Percentiles rank a stretch among this genome's conserved stretches.
phyloP scores from a whole-genome alignment of 176 grass and related monocot species.

The Carex scoparia region DNA sequence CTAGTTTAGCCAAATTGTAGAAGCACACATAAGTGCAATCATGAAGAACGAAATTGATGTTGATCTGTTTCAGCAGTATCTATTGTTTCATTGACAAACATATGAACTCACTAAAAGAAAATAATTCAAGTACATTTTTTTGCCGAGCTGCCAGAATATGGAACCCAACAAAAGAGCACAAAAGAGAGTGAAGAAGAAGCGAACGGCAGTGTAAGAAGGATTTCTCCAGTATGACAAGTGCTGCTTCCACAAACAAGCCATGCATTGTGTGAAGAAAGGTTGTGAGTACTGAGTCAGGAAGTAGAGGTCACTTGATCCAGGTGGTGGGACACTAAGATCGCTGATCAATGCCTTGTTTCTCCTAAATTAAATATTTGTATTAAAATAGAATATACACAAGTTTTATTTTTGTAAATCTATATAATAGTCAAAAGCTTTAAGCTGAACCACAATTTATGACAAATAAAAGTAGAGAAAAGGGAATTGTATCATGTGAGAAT shows the following conservation, averaged over 20 bases:
- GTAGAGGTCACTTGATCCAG: conserved; percentile 55
- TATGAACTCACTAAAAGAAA: background rate
- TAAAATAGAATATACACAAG: background rate
- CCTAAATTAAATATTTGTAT: conserved; percentile 28
- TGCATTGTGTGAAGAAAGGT: conserved; percentile 51
- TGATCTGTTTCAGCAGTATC: background rate
- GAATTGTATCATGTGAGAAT: background rate
- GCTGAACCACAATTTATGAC: background rate
- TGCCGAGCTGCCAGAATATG: conserved; percentile 82
- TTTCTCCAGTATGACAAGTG: conserved; percentile 88
- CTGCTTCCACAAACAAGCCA: conserved; percentile 86
- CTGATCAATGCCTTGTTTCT: conserved; percentile 65
- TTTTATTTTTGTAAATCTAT: background rate
- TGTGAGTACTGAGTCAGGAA: conserved; percentile 58
- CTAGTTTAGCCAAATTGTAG: background rate
- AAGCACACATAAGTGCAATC: background rate
- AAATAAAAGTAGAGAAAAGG: background rate
- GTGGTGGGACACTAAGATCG: conserved; percentile 46
- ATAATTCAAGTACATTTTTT: conserved; percentile 46
- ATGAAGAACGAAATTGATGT: conserved; percentile 4
- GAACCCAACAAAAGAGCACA: conserved; percentile 71
- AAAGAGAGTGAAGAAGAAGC: conserved; percentile 57
- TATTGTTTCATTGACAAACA: too few species aligned
- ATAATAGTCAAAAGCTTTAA: background rate
- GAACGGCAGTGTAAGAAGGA: conserved; percentile 69